Percentiles rank a stretch among this genome's conserved stretches.
These are phyloP conservation scores for Fraxinus greggii DNA, from an alignment of 305 asterid species.

Conservation along the genomic window DNA sequence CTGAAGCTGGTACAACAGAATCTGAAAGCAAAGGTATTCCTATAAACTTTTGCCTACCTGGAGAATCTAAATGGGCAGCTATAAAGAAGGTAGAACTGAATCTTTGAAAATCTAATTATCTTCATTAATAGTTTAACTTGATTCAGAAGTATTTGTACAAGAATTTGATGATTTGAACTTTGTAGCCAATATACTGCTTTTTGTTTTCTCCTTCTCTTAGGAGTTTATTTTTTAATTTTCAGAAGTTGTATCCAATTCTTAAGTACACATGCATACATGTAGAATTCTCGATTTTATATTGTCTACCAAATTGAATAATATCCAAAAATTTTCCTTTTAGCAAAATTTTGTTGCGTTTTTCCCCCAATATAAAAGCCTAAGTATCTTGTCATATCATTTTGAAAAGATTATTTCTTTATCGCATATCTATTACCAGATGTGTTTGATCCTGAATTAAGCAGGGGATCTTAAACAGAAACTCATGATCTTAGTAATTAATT, in stretches of 20 bases:
- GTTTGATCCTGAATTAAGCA: neutral
- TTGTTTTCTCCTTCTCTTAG: neutral
- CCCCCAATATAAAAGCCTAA: neutral
- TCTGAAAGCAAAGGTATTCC: neutral
- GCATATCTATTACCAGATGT: neutral
- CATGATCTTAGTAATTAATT: slow-evolving; percentile 27
- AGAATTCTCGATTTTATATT: neutral
- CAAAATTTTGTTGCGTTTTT: neutral
- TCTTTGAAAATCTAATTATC: neutral
- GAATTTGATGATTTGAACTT: neutral
- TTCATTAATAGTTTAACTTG: neutral
- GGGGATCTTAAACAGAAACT: slow-evolving; percentile 14
- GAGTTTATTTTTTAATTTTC: neutral
- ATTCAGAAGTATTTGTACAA: neutral
- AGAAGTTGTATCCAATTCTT: neutral
- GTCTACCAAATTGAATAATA: neutral
- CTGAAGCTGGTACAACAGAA: neutral
- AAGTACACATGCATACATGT: neutral
- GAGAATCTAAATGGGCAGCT: neutral
- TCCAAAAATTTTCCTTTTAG: neutral
- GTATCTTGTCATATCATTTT: neutral
- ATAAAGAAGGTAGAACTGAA: neutral
- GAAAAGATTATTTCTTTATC: neutral
- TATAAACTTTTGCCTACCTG: neutral
- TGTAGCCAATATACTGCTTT: neutral